Evolutionary conservation across 345 rosid genomes (phyloP).

Genomic region (Nephelium lappaceum): DNA sequence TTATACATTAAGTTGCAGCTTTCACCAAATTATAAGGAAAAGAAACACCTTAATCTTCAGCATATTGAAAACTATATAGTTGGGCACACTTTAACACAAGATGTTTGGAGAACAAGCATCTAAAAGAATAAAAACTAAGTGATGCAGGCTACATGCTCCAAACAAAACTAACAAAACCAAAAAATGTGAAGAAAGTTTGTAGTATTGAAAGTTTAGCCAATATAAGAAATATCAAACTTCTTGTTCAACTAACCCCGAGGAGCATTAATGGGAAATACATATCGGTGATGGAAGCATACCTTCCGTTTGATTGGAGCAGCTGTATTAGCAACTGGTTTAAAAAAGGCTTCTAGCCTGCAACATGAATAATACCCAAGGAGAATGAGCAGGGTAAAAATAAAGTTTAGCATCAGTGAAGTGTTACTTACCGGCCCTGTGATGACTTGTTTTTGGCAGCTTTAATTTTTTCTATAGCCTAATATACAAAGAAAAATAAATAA

Average conservation of each 20-base stretch:
- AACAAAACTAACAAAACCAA: not conserved
- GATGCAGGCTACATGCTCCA: not conserved
- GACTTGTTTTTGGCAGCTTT: conserved; percentile 92
- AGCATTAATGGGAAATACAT: conserved; percentile 1
- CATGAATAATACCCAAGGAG: conserved; percentile 18
- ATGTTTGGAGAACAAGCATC: not conserved
- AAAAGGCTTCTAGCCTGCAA: conserved; percentile 74
- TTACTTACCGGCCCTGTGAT: conserved; percentile 86
- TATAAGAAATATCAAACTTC: not conserved
- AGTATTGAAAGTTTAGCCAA: not conserved
- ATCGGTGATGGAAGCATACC: conserved; percentile 44
- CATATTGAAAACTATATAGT: no score
- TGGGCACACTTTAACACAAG: not conserved
- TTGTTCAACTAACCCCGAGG: conserved; percentile 3
- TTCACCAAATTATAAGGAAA: not conserved
- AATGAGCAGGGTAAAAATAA: conserved; percentile 13
- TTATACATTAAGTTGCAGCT: not conserved
- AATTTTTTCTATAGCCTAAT: conserved; percentile 83
- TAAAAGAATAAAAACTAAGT: not conserved
- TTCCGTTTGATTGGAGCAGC: conserved; percentile 65
- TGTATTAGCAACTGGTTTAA: conserved; percentile 65
- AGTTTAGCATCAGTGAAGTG: conserved; percentile 12
- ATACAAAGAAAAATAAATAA: conserved; percentile 13
- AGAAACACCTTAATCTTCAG: not conserved
- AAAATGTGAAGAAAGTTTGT: not conserved